Percentiles rank a stretch among this genome's conserved stretches.
phyloP scores from a whole-genome alignment of 257 asterid species.

The Apocynum venetum region DNA sequence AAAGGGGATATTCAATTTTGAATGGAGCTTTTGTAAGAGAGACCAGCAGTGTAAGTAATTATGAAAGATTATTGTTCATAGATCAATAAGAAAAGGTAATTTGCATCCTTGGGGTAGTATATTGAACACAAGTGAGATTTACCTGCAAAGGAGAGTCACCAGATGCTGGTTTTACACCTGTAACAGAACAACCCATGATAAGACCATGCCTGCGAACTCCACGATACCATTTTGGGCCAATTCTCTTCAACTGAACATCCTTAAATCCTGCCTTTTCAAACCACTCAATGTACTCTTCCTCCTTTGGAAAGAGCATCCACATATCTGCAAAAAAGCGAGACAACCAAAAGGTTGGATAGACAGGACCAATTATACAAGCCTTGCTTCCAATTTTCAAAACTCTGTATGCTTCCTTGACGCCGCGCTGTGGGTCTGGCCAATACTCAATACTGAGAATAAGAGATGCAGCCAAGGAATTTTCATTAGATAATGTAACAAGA shows the following conservation, averaged over 20 bases:
- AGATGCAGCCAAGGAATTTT: slow-evolving; percentile 4
- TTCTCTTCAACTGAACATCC: slow-evolving; percentile 84
- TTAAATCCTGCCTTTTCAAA: slow-evolving; percentile 83
- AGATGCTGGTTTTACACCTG: slow-evolving; percentile 76
- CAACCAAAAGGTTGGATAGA: slow-evolving; percentile 83
- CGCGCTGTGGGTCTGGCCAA: slow-evolving; percentile 99
- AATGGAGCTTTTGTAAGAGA: not conserved
- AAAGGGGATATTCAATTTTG: not conserved
- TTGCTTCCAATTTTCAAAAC: slow-evolving; percentile 82
- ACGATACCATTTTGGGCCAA: slow-evolving; percentile 98
- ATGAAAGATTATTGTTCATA: not conserved
- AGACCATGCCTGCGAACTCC: slow-evolving; percentile 96
- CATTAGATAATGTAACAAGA: not conserved
- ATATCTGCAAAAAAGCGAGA: slow-evolving; percentile 91
- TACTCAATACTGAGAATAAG: slow-evolving; percentile 69
- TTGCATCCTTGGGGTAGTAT: not conserved
- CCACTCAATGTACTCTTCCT: slow-evolving; percentile 97
- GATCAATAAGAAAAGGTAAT: not conserved
- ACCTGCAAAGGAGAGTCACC: slow-evolving; percentile 97
- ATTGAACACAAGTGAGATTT: slow-evolving; percentile 6
- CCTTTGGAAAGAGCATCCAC: slow-evolving; percentile 99
- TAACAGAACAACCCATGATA: slow-evolving; percentile 97
- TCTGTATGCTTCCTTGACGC: slow-evolving; percentile 91
- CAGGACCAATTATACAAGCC: slow-evolving; percentile 94
- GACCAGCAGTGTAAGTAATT: not conserved